Base-by-base conservation (phyloP, 2,329 filamentous ascomycete genomes). In the Trichophyton benhamiae region DNA sequence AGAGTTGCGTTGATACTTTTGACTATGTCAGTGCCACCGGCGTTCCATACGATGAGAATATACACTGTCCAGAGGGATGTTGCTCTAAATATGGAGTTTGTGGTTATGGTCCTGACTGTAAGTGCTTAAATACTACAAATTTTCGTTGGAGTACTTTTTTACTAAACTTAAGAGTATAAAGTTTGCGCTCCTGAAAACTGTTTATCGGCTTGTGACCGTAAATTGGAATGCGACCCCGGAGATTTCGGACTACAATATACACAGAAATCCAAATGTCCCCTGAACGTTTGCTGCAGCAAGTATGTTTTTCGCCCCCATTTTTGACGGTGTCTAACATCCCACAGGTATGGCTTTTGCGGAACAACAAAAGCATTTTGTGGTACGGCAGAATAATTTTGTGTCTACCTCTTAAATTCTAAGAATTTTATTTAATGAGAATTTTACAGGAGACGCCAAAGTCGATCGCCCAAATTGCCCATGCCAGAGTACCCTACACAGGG, bases 201-300 rank as follows among this genome's bases (percentile, higher is more conserved):
- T 59, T 61, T 63, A 27, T 62, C 65, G 0, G 52, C 55, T 44
- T 69, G 67, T 49, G 65, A 68, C 17, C 30, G 57, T 11, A 69
- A 68, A 46, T 60, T 64, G 33, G 65, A 69, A 57, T 70, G 68
- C 42, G 68, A 70, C 53, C 65, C 68, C 1, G 68, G 66, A 22
- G 22, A 58, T 15, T 68, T 65, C 62, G 67, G 65, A 5, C 15
- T 38, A 3, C 55, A 67, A 55, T 68, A 61, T 53, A 46, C 63
- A 4, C 59, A 63, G 6, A 15, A 9, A 5, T 57, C 61, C 1
- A 64, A 63, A 0, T 72, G 71, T 61, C 70, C 69, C 1, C 49
- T 72, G 49, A 72, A 72, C 52, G 68, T 72, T 36, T 72, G 70
- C 63, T 72, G 70, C 61, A 65, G 62, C 41, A 60, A 68, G 49